phyloP scores from a whole-genome alignment of 2,329 filamentous ascomycete genomes.

The Sporothrix pallida region DNA sequence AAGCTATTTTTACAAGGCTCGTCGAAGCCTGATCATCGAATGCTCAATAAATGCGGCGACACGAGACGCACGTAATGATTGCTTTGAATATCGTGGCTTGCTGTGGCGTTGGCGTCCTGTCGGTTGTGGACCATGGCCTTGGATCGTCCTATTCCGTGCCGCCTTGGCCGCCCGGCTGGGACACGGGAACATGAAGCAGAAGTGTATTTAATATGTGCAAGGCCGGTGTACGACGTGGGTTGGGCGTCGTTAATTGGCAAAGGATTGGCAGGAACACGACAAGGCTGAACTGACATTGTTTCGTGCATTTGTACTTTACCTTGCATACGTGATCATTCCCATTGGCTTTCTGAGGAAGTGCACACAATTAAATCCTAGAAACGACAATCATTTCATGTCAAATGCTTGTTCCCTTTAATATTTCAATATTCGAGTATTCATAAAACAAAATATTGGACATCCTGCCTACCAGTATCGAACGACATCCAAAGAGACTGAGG shows the following conservation, averaged over 20 bases:
- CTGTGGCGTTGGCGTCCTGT: neutral
- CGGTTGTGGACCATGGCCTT: neutral
- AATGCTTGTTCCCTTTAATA: neutral
- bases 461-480: too few relatives aligned
- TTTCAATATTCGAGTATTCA: too few relatives aligned
- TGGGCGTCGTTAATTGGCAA: neutral
- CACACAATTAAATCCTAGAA: neutral
- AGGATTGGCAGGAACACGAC: neutral
- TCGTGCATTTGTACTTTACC: neutral
- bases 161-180: neutral
- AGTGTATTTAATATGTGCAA: neutral
- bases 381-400: neutral
- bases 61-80: too few relatives aligned
- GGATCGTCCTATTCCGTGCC: neutral
- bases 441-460: too few relatives aligned
- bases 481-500: neutral
- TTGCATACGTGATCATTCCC: neutral
- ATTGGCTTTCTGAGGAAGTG: neutral
- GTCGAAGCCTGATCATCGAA: neutral
- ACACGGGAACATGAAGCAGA: neutral
- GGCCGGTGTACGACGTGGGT: neutral
- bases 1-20: neutral
- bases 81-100: neutral
- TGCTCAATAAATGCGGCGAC: too few relatives aligned
- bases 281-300: neutral